phyloP scores from a whole-genome alignment of 75 land plant genomes.

The Selaginella moellendorffii region DNA sequence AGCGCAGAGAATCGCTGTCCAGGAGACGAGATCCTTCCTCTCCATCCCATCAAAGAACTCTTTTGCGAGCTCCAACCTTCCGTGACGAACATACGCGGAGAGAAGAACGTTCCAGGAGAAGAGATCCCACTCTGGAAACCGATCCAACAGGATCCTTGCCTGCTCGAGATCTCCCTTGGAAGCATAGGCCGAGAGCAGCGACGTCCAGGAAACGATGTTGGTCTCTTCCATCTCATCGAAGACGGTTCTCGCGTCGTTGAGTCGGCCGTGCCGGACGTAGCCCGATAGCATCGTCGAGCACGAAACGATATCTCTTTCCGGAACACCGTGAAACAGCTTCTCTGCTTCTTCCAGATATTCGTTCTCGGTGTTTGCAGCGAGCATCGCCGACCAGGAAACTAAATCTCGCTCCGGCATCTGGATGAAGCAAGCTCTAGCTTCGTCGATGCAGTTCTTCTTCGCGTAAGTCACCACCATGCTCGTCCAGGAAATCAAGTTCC shows the following conservation, averaged over 20 bases:
- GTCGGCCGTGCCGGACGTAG: conserved; percentile 1
- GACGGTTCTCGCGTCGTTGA: neutral
- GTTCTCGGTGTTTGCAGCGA: conserved; percentile 10
- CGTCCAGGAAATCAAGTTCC: no score
- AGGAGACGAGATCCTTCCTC: no score
- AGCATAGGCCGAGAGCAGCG: conserved; percentile 11
- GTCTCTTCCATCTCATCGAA: conserved; percentile 3
- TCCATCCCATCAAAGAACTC: no score
- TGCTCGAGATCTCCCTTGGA: no score
- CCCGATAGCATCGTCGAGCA: neutral
- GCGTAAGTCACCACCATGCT: no score
- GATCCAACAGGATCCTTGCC: no score
- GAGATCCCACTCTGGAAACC: no score
- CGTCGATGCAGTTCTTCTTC: conserved; percentile 9
- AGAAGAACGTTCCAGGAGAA: no score
- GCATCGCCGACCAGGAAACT: conserved; percentile 19
- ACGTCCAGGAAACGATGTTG: conserved; percentile 5
- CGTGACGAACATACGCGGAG: no score
- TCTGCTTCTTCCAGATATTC: conserved; percentile 12
- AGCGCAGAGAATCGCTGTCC: no score
- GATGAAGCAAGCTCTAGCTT: conserved; percentile 11
- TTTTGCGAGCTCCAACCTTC: no score
- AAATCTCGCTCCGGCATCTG: conserved; percentile 12
- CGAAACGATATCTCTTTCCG: neutral
- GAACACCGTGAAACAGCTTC: conserved; percentile 16